Conservation (phyloP, 2,329 filamentous ascomycete genomes). For the Didymosphaeria variabile region DNA sequence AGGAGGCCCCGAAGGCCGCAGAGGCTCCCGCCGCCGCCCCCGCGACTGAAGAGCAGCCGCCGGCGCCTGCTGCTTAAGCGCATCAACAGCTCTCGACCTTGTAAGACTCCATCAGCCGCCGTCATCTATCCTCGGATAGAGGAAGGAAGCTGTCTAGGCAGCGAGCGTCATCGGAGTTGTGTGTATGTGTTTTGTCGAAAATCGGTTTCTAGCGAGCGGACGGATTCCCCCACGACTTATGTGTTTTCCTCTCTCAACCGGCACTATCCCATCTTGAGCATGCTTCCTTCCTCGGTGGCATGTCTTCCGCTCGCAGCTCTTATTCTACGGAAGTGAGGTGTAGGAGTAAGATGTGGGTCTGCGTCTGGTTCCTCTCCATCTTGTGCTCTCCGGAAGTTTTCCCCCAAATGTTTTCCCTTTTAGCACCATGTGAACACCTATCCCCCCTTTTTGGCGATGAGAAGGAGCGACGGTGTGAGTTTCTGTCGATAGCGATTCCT, state of each 20-base stretch:
- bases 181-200: slow-evolving; percentile 51
- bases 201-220: slow-evolving; percentile 53
- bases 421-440: slow-evolving; percentile 38
- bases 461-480: slow-evolving; percentile 22
- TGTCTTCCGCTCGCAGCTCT: slow-evolving; percentile 14
- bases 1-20: slow-evolving; percentile 54
- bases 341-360: slow-evolving; percentile 31
- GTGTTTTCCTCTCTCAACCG: slow-evolving; percentile 46
- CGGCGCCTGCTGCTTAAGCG: slow-evolving; percentile 47
- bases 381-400: slow-evolving; percentile 42
- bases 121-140: slow-evolving; percentile 45
- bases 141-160: slow-evolving; percentile 44
- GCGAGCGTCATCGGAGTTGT: slow-evolving; percentile 51
- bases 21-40: slow-evolving; percentile 27
- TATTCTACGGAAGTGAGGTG: slow-evolving; percentile 39
- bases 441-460: slow-evolving; percentile 28
- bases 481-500: slow-evolving; percentile 13
- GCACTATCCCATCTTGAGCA: slow-evolving; percentile 34
- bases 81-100: slow-evolving; percentile 43
- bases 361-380: slow-evolving; percentile 38
- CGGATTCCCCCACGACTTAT: slow-evolving; percentile 53
- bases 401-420: slow-evolving; percentile 41
- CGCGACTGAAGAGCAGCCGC: slow-evolving; percentile 41
- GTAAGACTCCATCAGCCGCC: slow-evolving; percentile 43
- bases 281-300: slow-evolving; percentile 30